Conservation (phyloP, 2,329 filamentous ascomycete species). For the Fusarium sp. region DNA sequence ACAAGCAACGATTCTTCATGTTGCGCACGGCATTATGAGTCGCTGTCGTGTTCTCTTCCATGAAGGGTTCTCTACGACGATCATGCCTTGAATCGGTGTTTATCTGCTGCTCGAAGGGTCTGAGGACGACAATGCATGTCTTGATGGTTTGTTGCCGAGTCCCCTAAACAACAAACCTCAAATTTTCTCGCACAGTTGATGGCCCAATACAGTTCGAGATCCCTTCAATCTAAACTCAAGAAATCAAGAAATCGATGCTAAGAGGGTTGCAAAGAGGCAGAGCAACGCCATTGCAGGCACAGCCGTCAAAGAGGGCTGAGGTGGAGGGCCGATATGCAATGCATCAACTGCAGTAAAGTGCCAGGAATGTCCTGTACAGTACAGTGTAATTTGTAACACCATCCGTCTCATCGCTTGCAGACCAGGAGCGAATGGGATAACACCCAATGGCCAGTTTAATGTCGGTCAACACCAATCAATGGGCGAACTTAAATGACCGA, state of each 20-base stretch:
- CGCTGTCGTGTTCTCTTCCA: constrained; percentile 7
- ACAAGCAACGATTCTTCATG: constrained; percentile 5
- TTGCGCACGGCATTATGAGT: constrained; percentile 2
- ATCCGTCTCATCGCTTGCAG: constrained; percentile 13
- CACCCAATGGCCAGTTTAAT: constrained; percentile 3
- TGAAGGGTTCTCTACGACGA: constrained; percentile 1
- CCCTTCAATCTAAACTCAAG: background rate
- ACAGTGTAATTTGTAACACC: constrained; percentile 8
- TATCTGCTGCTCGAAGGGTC: constrained; percentile 15
- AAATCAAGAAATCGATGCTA: background rate
- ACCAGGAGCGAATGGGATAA: constrained; percentile 14
- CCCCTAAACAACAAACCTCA: background rate
- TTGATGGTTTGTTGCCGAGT: constrained; percentile 1
- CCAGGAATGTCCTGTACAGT: background rate
- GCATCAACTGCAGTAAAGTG: constrained; percentile 17
- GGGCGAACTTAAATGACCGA: constrained; percentile 1
- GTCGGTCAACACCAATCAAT: constrained; percentile 15
- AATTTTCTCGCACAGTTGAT: background rate
- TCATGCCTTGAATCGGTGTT: constrained; percentile 14
- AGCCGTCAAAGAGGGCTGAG: constrained; percentile 46
- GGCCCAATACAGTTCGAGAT: constrained; percentile 1
- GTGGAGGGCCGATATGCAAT: constrained; percentile 44
- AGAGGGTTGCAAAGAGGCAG: constrained; percentile 35
- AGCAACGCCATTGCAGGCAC: constrained; percentile 42
- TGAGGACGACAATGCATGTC: background rate